A percentile compares a stretch with the other conserved stretches of the same genome.
phyloP scores from a whole-genome alignment of 2,329 filamentous ascomycete genomes.

The Bipolaris gigantea region DNA sequence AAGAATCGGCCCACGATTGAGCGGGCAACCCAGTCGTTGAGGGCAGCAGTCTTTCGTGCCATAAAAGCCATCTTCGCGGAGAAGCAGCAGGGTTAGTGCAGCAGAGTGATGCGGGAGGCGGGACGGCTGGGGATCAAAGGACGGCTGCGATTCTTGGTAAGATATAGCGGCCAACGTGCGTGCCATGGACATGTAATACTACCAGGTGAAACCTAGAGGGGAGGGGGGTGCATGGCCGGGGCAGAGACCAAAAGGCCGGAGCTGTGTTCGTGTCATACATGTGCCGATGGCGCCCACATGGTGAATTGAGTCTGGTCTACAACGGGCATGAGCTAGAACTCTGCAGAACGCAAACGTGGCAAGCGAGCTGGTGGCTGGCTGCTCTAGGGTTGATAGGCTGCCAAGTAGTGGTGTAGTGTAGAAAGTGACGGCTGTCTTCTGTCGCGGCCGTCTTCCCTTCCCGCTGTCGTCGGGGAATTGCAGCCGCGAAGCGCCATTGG shows the following conservation, averaged over 20 bases:
- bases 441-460: too few relatives aligned
- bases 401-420: too few relatives aligned
- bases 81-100: not conserved
- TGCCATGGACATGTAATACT: not conserved
- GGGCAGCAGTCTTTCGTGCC: conserved; percentile 23
- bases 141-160: not conserved
- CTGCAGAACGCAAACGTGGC: not conserved
- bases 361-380: too few relatives aligned
- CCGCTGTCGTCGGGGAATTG: too few relatives aligned
- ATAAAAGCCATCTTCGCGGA: conserved; percentile 21
- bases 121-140: not conserved
- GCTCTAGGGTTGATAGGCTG: not conserved
- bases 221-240: not conserved
- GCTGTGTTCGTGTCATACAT: conserved; percentile 10
- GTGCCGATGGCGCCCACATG: conserved; percentile 1
- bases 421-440: too few relatives aligned
- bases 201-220: not conserved
- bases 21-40: conserved; percentile 39
- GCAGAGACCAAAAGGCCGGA: conserved; percentile 2
- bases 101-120: not conserved
- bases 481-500: too few relatives aligned
- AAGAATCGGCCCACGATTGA: conserved; percentile 56
- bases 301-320: not conserved
- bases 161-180: conserved; percentile 2
- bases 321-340: not conserved